These are phyloP conservation scores for Suillus sp. DNA, from an alignment of 768 basidiomycete genomes.

Conservation along the genomic window DNA sequence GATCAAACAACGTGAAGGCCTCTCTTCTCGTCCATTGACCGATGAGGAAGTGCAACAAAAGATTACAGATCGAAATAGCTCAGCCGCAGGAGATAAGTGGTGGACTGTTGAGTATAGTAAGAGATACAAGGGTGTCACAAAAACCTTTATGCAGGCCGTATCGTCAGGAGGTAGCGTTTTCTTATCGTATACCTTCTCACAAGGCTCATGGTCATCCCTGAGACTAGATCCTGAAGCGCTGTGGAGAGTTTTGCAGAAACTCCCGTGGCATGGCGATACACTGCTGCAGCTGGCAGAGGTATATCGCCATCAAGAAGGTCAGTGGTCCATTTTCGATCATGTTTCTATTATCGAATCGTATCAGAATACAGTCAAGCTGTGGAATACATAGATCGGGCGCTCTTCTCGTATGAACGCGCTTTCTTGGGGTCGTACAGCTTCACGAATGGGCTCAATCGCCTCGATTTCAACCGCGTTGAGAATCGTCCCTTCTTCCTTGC, in stretches of 20 bases:
- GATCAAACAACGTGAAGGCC: slow-evolving; percentile 67
- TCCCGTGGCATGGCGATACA: slow-evolving; percentile 94
- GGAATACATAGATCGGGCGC: slow-evolving; percentile 88
- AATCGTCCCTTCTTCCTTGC: slow-evolving; percentile 93
- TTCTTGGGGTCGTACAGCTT: slow-evolving; percentile 88
- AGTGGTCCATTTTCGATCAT: slow-evolving; percentile 14
- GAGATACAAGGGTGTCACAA: slow-evolving; percentile 79
- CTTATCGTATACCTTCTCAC: not conserved
- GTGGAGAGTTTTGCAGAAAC: slow-evolving; percentile 69
- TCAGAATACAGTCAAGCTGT: slow-evolving; percentile 81
- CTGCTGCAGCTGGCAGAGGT: slow-evolving; percentile 85
- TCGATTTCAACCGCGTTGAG: slow-evolving; percentile 90
- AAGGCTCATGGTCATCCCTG: not conserved
- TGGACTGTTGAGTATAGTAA: slow-evolving; percentile 90
- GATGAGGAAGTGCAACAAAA: slow-evolving; percentile 54
- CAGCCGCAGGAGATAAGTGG: slow-evolving; percentile 67
- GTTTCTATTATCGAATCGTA: slow-evolving; percentile 5
- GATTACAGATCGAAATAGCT: slow-evolving; percentile 42
- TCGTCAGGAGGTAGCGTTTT: slow-evolving; percentile 70
- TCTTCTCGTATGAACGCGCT: slow-evolving; percentile 91
- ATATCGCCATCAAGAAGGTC: slow-evolving; percentile 85
- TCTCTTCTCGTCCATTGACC: slow-evolving; percentile 61
- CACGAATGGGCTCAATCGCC: slow-evolving; percentile 74
- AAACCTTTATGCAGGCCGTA: slow-evolving; percentile 79
- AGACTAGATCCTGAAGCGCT: slow-evolving; percentile 76